Percentiles rank a stretch among this genome's conserved stretches.
Conservation (phyloP, 2,329 filamentous ascomycete genomes). For the Trichoderma endophyticum region DNA sequence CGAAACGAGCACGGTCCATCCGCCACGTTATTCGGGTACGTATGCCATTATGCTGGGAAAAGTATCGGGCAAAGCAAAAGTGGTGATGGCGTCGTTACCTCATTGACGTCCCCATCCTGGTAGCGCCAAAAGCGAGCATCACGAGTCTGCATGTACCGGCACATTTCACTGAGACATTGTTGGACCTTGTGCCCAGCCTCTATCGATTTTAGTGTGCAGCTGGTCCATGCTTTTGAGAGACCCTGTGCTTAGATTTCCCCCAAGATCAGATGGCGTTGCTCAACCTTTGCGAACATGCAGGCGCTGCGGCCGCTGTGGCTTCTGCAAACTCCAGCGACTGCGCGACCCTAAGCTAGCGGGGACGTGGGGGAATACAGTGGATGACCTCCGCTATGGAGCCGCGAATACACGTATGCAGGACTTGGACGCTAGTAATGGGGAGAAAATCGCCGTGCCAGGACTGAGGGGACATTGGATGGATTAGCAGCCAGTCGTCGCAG, state of each 20-base stretch:
- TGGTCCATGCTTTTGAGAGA: not conserved
- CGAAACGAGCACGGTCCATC: not conserved
- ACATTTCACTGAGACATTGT: not conserved
- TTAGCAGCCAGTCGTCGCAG: not conserved
- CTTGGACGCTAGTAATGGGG: not conserved
- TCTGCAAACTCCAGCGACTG: not conserved
- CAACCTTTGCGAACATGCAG: not conserved
- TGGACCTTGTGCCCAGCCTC: not conserved
- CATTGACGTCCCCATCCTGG: not conserved
- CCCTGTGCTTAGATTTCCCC: not conserved
- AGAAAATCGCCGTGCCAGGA: not conserved
- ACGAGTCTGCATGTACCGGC: not conserved
- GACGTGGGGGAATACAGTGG: not conserved
- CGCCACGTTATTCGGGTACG: not conserved
- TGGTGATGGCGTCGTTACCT: constrained; percentile 7
- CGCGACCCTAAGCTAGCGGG: not conserved
- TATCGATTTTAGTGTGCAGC: not conserved
- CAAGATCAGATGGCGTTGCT: not conserved
- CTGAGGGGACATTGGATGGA: not conserved
- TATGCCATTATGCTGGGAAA: not conserved
- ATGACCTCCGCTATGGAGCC: not conserved
- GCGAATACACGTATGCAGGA: not conserved
- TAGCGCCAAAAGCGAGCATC: not conserved
- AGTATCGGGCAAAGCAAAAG: not conserved
- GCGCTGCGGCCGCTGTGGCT: not conserved